Evolutionary conservation across 2,329 filamentous ascomycete genomes (phyloP).

Genomic region (Fonsecaea erecta): DNA sequence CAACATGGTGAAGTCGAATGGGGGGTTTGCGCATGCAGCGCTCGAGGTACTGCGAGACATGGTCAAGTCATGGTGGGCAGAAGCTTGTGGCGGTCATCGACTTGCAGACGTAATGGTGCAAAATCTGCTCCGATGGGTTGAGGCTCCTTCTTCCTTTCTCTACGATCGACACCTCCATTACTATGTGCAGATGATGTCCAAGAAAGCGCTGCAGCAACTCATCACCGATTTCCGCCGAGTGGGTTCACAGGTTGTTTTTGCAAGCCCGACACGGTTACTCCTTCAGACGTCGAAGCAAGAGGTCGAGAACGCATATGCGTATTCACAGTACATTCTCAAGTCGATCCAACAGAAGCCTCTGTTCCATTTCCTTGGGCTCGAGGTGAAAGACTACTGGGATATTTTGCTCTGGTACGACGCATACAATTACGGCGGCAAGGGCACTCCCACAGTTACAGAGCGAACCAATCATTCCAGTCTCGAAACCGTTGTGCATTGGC

Average conservation of each 20-base stretch:
- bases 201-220: conserved; percentile 93
- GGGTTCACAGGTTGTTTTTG: conserved; percentile 94
- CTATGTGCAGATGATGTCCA: conserved; percentile 98
- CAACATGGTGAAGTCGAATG: conserved; percentile 64
- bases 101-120: conserved; percentile 99
- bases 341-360: conserved; percentile 93
- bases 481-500: conserved; percentile 97
- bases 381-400: conserved; percentile 99
- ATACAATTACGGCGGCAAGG: conserved; percentile 97
- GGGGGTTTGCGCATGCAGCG: conserved; percentile 88
- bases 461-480: conserved; percentile 74
- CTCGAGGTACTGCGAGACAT: conserved; percentile 92
- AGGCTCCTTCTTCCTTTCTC: conserved; percentile 88
- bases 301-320: conserved; percentile 94
- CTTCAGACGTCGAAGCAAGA: conserved; percentile 96
- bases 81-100: conserved; percentile 83
- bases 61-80: conserved; percentile 98
- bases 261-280: conserved; percentile 83
- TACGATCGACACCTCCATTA: conserved; percentile 94
- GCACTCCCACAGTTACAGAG: conserved; percentile 77
- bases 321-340: conserved; percentile 96
- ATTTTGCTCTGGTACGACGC: conserved; percentile 99
- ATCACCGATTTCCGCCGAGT: conserved; percentile 97
- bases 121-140: conserved; percentile 95
- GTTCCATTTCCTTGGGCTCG: conserved; percentile 95